phyloP scores from a whole-genome alignment of 2,329 filamentous ascomycete genomes.

The Zalaria sp. region DNA sequence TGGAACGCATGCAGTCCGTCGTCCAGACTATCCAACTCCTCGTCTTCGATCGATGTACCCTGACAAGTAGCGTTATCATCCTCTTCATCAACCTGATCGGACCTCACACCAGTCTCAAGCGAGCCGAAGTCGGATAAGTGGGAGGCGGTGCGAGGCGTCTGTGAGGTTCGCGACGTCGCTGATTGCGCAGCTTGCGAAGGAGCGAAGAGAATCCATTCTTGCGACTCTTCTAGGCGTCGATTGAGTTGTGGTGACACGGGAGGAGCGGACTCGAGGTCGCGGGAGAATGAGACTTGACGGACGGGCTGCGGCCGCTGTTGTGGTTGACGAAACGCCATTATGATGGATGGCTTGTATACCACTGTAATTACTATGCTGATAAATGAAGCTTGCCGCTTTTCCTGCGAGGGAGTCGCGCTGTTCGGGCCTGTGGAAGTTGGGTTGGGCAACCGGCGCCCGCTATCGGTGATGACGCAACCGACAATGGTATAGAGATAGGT shows the following conservation, averaged over 20 bases:
- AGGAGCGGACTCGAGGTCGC: slow-evolving; percentile 1
- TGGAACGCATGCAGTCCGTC: slow-evolving; percentile 83
- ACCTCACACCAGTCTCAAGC: slow-evolving; percentile 53
- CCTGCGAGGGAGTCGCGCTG: too few relatives aligned
- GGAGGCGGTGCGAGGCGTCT: slow-evolving; percentile 53
- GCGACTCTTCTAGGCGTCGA: slow-evolving; percentile 51
- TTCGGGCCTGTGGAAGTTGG: too few relatives aligned
- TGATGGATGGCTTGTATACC: neutral
- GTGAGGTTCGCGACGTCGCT: slow-evolving; percentile 51
- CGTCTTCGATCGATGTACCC: slow-evolving; percentile 32
- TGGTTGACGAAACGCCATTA: slow-evolving; percentile 19
- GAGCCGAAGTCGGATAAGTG: slow-evolving; percentile 71
- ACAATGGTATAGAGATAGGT: too few relatives aligned
- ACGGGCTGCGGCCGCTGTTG: slow-evolving; percentile 15
- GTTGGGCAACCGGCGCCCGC: too few relatives aligned
- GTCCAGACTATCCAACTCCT: slow-evolving; percentile 84
- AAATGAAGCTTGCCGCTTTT: too few relatives aligned
- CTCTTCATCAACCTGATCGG: slow-evolving; percentile 33
- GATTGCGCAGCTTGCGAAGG: slow-evolving; percentile 37
- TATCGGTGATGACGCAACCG: too few relatives aligned
- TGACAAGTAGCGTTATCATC: slow-evolving; percentile 28
- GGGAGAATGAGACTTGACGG: slow-evolving; percentile 11
- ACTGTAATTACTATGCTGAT: too few relatives aligned
- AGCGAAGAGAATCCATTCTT: slow-evolving; percentile 95
- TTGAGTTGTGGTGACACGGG: slow-evolving; percentile 23